Percentiles rank a stretch among this genome's conserved stretches.
These are phyloP conservation scores for Globisporangium irregulare DNA, from an alignment of 352 stramenopile genomes.

Conservation along the genomic window DNA sequence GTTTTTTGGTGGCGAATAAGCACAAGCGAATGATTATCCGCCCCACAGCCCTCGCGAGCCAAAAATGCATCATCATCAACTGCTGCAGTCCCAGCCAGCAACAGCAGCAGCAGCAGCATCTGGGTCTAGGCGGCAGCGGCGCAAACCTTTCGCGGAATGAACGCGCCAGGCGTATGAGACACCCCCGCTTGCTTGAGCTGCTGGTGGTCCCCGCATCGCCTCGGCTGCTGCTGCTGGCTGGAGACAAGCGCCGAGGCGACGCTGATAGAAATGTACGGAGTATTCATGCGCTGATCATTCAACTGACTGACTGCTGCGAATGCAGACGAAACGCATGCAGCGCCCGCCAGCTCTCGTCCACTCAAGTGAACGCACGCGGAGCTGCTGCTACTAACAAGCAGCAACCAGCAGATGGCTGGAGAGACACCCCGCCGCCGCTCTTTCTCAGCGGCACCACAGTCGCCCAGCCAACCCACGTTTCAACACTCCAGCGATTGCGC, in stretches of 20 bases:
- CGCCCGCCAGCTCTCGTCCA: background rate
- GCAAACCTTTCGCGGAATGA: background rate
- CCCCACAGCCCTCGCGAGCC: background rate
- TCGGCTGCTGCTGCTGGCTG: background rate
- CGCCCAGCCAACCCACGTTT: too few relatives aligned
- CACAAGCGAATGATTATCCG: background rate
- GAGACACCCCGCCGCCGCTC: background rate
- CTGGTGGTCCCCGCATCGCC: background rate
- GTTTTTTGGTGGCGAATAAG: background rate
- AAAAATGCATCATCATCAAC: slow-evolving; percentile 2
- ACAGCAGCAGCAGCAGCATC: background rate
- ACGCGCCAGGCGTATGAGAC: slow-evolving; percentile 4
- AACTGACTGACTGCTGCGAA: background rate
- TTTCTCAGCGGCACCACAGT: slow-evolving; percentile 6
- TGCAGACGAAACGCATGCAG: slow-evolving; percentile 5
- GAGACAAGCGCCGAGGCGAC: background rate
- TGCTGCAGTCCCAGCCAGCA: background rate
- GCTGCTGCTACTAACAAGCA: background rate
- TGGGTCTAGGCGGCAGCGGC: background rate
- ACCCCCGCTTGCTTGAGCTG: background rate
- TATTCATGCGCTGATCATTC: background rate
- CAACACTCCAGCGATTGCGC: background rate
- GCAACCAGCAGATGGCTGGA: slow-evolving; percentile 1
- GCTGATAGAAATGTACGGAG: slow-evolving; percentile 3
- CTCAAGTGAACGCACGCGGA: background rate